Conservation (phyloP, 495 filamentous ascomycete genomes). For the Penicillium goetzii region DNA sequence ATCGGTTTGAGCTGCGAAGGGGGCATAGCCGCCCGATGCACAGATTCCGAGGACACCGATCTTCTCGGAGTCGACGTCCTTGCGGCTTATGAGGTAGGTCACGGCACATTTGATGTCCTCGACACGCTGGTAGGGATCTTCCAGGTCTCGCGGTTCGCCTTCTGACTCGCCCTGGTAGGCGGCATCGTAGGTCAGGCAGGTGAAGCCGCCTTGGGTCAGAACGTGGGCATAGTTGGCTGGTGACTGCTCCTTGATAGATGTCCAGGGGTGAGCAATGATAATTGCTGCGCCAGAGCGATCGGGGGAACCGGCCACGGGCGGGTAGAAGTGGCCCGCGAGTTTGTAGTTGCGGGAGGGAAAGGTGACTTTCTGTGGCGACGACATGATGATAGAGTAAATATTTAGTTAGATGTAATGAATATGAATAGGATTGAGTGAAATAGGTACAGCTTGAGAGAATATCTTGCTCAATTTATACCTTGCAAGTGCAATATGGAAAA, state of each 20-base stretch:
- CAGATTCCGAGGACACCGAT: slow-evolving; percentile 50
- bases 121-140: slow-evolving; percentile 43
- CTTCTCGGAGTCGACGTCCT: slow-evolving; percentile 32
- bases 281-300: slow-evolving; percentile 36
- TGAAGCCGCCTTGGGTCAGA: slow-evolving; percentile 39
- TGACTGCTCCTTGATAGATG: slow-evolving; percentile 46
- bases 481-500: not conserved
- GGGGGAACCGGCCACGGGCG: slow-evolving; percentile 19
- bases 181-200: slow-evolving; percentile 41
- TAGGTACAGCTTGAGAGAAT: not conserved
- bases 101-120: slow-evolving; percentile 44
- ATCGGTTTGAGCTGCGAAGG: slow-evolving; percentile 43
- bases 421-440: not conserved
- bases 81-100: slow-evolving; percentile 34
- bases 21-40: slow-evolving; percentile 41
- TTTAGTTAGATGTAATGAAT: not conserved
- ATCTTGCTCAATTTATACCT: not conserved
- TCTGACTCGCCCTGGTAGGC: slow-evolving; percentile 43
- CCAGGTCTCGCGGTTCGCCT: slow-evolving; percentile 41
- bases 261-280: slow-evolving; percentile 41
- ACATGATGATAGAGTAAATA: slow-evolving; percentile 15
- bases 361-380: slow-evolving; percentile 22
- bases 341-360: slow-evolving; percentile 23
- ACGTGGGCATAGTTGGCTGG: slow-evolving; percentile 34
- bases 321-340: slow-evolving; percentile 24